phyloP scores from a whole-genome alignment of 306 rosid species.

The Castanospermum australe region DNA sequence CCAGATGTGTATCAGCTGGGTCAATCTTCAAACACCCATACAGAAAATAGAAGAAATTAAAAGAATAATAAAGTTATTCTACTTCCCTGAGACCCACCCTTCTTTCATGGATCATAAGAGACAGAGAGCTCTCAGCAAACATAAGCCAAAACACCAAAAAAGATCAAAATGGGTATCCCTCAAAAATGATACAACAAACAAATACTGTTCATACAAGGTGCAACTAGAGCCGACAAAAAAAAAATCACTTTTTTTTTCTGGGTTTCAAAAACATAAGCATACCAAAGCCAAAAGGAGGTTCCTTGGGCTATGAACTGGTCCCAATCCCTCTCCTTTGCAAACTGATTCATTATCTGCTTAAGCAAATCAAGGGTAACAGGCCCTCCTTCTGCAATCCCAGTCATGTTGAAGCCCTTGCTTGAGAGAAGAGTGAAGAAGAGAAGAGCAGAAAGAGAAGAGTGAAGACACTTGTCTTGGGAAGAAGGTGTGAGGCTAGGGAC shows the following conservation, averaged over 20 bases:
- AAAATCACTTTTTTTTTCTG: background rate
- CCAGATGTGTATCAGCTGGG: background rate
- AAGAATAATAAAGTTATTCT: background rate
- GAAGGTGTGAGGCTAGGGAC: no score
- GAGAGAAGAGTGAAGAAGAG: no score
- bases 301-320: slow-evolving; percentile 87
- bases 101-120: slow-evolving; percentile 4
- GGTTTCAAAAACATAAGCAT: background rate
- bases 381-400: slow-evolving; percentile 38
- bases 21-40: slow-evolving; percentile 14
- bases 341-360: slow-evolving; percentile 60
- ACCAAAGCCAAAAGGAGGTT: slow-evolving; percentile 95
- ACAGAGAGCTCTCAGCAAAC: background rate
- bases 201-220: slow-evolving; percentile 5
- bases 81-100: background rate
- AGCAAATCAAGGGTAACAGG: slow-evolving; percentile 66
- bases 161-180: no score
- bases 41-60: no score
- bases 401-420: slow-evolving; percentile 43
- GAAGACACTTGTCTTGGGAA: no score
- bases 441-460: background rate
- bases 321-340: slow-evolving; percentile 82
- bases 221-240: background rate
- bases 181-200: background rate
- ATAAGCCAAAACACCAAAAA: background rate